These are phyloP conservation scores for Chytriomyces sp. DNA, from an alignment of 192 early-diverging fungal species.

Conservation along the genomic window DNA sequence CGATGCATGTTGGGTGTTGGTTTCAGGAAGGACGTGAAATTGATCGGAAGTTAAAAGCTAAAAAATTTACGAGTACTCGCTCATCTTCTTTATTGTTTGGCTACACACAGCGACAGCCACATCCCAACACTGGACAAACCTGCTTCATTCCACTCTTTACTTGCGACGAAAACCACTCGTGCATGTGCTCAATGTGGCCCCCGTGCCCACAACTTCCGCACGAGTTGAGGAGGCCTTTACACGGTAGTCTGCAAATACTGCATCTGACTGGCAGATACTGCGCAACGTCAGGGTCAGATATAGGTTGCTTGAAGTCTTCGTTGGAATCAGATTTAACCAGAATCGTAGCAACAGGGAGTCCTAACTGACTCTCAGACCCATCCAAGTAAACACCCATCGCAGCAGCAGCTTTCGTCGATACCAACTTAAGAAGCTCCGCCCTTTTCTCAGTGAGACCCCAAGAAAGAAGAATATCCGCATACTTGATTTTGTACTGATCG, in stretches of 20 bases:
- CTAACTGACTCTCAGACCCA: no score
- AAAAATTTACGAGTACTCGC: background rate
- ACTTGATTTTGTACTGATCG: constrained; percentile 20
- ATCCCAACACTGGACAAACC: background rate
- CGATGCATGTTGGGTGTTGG: background rate
- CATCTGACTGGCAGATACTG: background rate
- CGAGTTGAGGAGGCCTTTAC: constrained; percentile 13
- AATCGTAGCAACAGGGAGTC: background rate
- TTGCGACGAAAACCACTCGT: constrained; percentile 11
- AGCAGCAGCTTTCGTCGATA: background rate
- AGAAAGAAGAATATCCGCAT: constrained; percentile 30
- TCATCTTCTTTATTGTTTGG: background rate
- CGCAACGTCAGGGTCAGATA: background rate
- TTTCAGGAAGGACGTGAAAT: no score
- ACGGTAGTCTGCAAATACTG: constrained; percentile 29
- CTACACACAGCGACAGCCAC: background rate
- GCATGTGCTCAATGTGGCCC: constrained; percentile 22
- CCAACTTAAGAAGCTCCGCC: background rate
- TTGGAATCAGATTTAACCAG: background rate
- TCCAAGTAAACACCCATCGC: background rate
- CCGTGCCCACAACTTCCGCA: constrained; percentile 30
- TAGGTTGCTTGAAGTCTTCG: background rate
- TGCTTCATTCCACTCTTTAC: background rate
- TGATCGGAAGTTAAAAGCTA: no score
- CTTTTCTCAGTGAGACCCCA: constrained; percentile 23